A percentile compares a stretch with the other conserved stretches of the same genome.
Conservation (phyloP, 495 filamentous ascomycete genomes). For the Penicillium pancosmium region DNA sequence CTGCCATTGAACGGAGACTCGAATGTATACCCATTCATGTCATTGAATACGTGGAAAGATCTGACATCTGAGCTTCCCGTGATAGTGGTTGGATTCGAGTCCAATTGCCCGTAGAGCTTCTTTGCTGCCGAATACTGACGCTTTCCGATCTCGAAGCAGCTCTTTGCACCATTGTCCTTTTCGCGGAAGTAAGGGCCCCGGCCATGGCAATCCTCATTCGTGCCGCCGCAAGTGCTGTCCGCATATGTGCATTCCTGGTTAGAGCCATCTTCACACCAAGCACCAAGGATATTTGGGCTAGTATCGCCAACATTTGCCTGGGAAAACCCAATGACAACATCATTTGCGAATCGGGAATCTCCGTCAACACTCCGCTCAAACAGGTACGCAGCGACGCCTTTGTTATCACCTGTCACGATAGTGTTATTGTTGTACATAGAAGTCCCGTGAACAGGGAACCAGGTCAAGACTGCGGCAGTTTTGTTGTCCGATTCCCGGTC, state of each 20-base stretch:
- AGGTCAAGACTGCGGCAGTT: constrained; percentile 79
- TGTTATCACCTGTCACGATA: constrained; percentile 90
- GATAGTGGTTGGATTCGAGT: constrained; percentile 45
- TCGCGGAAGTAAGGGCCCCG: constrained; percentile 79
- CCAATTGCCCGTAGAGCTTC: constrained; percentile 59
- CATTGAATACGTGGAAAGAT: constrained; percentile 73
- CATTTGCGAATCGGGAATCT: constrained; percentile 54
- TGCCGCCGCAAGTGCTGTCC: constrained; percentile 79
- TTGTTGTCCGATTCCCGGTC: constrained; percentile 70
- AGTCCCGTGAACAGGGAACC: constrained; percentile 94
- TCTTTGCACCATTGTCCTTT: constrained; percentile 69
- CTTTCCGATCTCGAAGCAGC: constrained; percentile 74
- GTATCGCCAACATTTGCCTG: constrained; percentile 95
- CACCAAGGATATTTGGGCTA: constrained; percentile 83
- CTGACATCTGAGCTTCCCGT: constrained; percentile 62
- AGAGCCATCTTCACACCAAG: constrained; percentile 78
- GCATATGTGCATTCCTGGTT: constrained; percentile 67
- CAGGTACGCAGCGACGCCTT: constrained; percentile 86
- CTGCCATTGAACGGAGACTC: constrained; percentile 72
- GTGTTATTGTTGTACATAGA: constrained; percentile 93
- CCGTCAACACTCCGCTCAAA: constrained; percentile 73
- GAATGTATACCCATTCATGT: constrained; percentile 77
- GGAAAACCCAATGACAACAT: constrained; percentile 92
- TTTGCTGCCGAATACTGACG: constrained; percentile 67
- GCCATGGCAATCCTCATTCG: constrained; percentile 77